These are phyloP conservation scores for Capsaspora owczarzaki DNA, from an alignment of 78 protist species.

Conservation along the genomic window DNA sequence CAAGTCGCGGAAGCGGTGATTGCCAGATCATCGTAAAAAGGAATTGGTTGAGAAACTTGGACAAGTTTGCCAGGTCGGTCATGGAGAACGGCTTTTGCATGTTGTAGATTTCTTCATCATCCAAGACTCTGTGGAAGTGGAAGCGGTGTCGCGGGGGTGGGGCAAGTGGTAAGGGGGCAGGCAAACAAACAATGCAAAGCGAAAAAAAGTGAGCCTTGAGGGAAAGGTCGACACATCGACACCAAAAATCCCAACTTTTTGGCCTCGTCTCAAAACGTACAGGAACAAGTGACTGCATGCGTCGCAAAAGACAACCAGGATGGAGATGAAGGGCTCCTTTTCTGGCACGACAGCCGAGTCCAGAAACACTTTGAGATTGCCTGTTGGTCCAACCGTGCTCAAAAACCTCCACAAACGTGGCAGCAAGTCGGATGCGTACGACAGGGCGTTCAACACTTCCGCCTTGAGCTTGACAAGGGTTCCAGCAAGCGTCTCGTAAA, in stretches of 20 bases:
- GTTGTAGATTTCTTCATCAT: slow-evolving; percentile 13
- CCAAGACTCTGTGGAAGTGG: background rate
- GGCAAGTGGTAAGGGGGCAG: too few relatives aligned
- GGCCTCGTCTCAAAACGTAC: too few relatives aligned
- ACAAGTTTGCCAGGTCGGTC: background rate
- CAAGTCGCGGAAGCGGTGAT: background rate
- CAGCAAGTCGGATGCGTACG: background rate
- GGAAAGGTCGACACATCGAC: background rate
- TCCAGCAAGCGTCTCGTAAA: background rate
- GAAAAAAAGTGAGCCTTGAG: background rate
- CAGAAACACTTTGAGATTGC: background rate
- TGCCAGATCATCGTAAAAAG: background rate
- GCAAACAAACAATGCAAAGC: background rate
- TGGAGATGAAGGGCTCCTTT: background rate
- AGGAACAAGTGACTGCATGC: background rate
- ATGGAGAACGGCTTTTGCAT: background rate
- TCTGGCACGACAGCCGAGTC: background rate
- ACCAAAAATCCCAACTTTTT: background rate
- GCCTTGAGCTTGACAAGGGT: background rate
- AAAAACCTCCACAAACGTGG: background rate
- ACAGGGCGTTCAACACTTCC: background rate
- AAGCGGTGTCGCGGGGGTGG: too few relatives aligned
- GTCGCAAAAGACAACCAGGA: slow-evolving; percentile 11
- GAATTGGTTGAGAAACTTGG: background rate
- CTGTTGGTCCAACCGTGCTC: background rate